phyloP scores from a whole-genome alignment of 768 basidiomycete species.

The Neoboletus brunneissimus region DNA sequence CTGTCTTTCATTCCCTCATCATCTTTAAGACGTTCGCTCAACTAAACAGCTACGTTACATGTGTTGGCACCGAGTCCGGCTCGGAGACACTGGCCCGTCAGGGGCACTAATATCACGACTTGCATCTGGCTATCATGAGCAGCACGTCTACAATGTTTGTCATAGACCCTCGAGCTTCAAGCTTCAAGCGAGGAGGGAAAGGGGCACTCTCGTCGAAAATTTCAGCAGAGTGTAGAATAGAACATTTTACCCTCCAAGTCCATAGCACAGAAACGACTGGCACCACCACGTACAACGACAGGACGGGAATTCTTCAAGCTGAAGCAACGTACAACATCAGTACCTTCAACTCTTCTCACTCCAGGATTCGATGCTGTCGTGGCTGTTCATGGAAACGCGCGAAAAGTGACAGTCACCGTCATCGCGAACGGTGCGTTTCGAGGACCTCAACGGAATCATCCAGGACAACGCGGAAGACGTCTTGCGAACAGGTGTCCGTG shows the following conservation, averaged over 20 bases:
- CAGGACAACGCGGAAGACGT: conserved; percentile 27
- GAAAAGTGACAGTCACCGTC: conserved; percentile 8
- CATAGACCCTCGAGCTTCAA: neutral
- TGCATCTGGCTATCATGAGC: neutral
- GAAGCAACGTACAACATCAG: neutral
- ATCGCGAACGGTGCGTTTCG: conserved; percentile 8
- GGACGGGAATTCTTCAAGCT: neutral
- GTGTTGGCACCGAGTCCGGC: no score
- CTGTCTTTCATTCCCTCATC: no score
- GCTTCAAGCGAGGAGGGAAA: neutral
- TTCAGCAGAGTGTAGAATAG: neutral
- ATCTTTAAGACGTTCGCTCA: no score
- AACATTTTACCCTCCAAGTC: neutral
- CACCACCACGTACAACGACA: conserved; percentile 16
- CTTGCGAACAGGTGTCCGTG: conserved; percentile 15
- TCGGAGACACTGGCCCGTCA: no score
- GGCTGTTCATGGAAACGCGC: conserved; percentile 13
- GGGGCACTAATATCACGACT: neutral
- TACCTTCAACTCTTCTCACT: conserved; percentile 7
- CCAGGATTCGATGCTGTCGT: conserved; percentile 42
- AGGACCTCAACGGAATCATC: conserved; percentile 22
- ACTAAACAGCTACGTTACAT: no score
- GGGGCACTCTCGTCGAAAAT: neutral
- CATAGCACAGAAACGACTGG: neutral
- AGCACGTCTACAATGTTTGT: neutral